Percentiles rank a stretch among this genome's conserved stretches.
phyloP scores from a whole-genome alignment of 2,329 filamentous ascomycete genomes.

The Phoma sp. region DNA sequence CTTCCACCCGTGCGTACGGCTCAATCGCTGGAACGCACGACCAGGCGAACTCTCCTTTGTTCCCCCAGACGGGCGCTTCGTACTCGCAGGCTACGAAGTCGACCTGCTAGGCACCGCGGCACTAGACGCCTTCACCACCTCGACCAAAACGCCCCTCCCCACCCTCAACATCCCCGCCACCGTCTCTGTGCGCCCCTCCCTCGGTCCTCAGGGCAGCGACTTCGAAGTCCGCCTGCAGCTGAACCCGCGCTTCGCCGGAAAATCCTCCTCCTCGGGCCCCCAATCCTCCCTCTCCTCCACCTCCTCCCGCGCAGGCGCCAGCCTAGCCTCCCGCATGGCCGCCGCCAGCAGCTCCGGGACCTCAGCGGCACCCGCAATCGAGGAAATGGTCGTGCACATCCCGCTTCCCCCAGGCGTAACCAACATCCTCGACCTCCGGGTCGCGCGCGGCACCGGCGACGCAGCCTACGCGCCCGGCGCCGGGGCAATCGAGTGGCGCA shows the following conservation, averaged over 20 bases:
- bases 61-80: conserved; percentile 91
- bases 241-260: conserved; percentile 58
- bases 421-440: conserved; percentile 81
- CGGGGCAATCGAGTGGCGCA: conserved; percentile 78
- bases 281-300: conserved; percentile 48
- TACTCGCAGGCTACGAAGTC: conserved; percentile 92
- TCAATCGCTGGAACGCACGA: conserved; percentile 86
- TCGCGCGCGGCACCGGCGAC: conserved; percentile 79
- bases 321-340: conserved; percentile 18
- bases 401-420: conserved; percentile 80
- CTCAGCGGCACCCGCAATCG: conserved; percentile 57
- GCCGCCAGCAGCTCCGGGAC: conserved; percentile 27
- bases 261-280: conserved; percentile 39
- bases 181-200: conserved; percentile 79
- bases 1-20: conserved; percentile 92
- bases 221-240: conserved; percentile 84
- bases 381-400: conserved; percentile 78
- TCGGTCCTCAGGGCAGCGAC: conserved; percentile 77
- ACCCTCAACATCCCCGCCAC: conserved; percentile 81
- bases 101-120: conserved; percentile 78
- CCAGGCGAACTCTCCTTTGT: conserved; percentile 95
- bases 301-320: conserved; percentile 24
- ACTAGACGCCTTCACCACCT: conserved; percentile 40
- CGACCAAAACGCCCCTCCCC: conserved; percentile 32
- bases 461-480: conserved; percentile 79